A percentile compares a stretch with the other conserved stretches of the same genome.
Evolutionary conservation across 2,329 filamentous ascomycete species (phyloP).

Genomic region (Drechslera avenae): DNA sequence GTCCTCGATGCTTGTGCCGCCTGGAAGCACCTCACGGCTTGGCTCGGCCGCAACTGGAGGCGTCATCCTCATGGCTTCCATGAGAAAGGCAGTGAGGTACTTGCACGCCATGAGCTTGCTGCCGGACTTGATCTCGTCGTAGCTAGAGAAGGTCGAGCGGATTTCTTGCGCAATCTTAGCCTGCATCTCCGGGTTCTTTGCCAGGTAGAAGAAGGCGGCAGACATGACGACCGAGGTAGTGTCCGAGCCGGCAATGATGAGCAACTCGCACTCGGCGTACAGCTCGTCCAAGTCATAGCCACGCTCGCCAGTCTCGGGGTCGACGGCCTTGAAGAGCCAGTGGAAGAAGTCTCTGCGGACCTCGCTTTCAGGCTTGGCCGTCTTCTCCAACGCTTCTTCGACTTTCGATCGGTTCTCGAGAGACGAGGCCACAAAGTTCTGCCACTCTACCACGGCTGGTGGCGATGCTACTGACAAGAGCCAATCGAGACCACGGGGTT

Average conservation of each 20-base stretch:
- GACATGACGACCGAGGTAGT: conserved; percentile 28
- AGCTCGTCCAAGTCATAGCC: conserved; percentile 47
- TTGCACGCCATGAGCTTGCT: conserved; percentile 22
- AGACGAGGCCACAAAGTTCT: conserved; percentile 23
- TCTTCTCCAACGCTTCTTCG: conserved; percentile 20
- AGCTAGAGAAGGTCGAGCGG: conserved; percentile 20
- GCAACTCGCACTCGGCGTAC: conserved; percentile 34
- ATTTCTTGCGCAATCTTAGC: conserved; percentile 27
- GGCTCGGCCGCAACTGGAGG: conserved; percentile 26
- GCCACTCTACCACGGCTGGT: conserved; percentile 20
- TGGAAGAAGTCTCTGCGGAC: conserved; percentile 50
- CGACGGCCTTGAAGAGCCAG: conserved; percentile 49
- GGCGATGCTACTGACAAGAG: conserved; percentile 21
- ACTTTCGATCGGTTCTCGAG: conserved; percentile 17
- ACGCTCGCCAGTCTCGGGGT: conserved; percentile 47
- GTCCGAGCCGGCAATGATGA: conserved; percentile 34
- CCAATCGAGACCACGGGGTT: conserved; percentile 29
- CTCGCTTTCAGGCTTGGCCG: conserved; percentile 23
- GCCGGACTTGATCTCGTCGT: conserved; percentile 26
- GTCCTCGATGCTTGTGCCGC: conserved; percentile 24
- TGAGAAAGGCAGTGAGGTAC: conserved; percentile 30
- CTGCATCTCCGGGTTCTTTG: conserved; percentile 17
- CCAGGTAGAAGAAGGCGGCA: conserved; percentile 29
- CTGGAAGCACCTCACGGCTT: conserved; percentile 29
- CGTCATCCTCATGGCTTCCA: conserved; percentile 30